Evolutionary conservation across 2,329 filamentous ascomycete species (phyloP).

Genomic region (Botrytis deweyae): DNA sequence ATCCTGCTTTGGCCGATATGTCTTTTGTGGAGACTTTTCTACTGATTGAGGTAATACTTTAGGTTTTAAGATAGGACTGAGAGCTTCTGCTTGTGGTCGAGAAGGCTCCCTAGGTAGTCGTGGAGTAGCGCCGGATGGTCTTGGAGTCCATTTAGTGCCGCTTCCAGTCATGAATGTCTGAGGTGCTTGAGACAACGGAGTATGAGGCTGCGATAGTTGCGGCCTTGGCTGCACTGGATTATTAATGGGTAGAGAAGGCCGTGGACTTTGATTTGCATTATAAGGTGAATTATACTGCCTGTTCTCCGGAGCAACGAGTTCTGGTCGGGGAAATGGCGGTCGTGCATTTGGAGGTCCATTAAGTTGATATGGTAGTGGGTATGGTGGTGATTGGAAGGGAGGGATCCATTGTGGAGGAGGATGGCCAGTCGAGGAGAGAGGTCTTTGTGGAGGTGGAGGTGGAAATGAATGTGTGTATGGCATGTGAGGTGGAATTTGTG

Average conservation of each 20-base stretch:
- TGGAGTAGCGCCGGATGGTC: conserved; percentile 59
- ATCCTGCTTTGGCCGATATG: conserved; percentile 23
- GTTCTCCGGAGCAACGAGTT: conserved; percentile 31
- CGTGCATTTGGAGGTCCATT: conserved; percentile 27
- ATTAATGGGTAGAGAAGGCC: conserved; percentile 20
- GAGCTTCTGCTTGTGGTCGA: conserved; percentile 57
- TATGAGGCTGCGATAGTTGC: conserved; percentile 32
- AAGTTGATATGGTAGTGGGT: conserved; percentile 26
- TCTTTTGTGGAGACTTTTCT: conserved; percentile 33
- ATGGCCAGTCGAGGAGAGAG: conserved; percentile 29
- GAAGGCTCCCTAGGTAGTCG: conserved; percentile 41
- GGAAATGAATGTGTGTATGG: conserved; percentile 27
- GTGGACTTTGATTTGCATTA: conserved; percentile 34
- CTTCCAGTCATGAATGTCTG: conserved; percentile 34
- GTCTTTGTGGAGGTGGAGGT: conserved; percentile 32
- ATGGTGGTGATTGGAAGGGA: conserved; percentile 28
- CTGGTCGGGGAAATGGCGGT: conserved; percentile 29
- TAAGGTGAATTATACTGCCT: conserved; percentile 40
- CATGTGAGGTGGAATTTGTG: conserved; percentile 18
- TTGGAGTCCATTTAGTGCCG: conserved; percentile 60
- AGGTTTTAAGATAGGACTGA: conserved; percentile 53
- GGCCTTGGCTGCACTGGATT: conserved; percentile 23
- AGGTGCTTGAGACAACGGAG: conserved; percentile 29
- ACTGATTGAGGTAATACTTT: conserved; percentile 40
- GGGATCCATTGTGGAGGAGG: conserved; percentile 29